Evolutionary conservation across 1,139 yeast species (phyloP).

Genomic region (Nakaseomyces kungkrabaensis): DNA sequence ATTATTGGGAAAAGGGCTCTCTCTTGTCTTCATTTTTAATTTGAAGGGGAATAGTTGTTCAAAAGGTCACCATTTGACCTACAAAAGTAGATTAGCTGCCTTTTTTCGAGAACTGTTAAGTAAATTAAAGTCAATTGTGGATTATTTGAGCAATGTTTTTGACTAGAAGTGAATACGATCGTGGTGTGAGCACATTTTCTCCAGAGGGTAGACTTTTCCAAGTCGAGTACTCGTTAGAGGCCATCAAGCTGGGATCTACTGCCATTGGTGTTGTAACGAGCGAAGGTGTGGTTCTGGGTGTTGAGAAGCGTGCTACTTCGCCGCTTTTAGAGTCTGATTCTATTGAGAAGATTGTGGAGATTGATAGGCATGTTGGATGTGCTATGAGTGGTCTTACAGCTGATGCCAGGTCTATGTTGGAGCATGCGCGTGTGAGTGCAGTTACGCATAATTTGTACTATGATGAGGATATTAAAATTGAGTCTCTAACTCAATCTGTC

Average conservation of each 20-base stretch:
- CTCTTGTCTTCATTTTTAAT: no score
- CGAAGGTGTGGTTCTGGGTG: slow-evolving; percentile 93
- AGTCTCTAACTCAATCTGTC: slow-evolving; percentile 89
- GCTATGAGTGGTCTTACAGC: slow-evolving; percentile 99
- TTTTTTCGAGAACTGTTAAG: no score
- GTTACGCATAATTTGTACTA: slow-evolving; percentile 82
- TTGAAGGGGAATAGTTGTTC: no score
- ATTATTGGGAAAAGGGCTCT: no score
- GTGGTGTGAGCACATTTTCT: slow-evolving; percentile 96
- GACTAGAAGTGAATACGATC: slow-evolving; percentile 97
- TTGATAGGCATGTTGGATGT: slow-evolving; percentile 90
- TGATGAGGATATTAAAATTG: slow-evolving; percentile 88
- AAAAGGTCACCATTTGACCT: no score
- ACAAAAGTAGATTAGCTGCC: no score
- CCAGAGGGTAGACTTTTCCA: slow-evolving; percentile 98
- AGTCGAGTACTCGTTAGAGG: slow-evolving; percentile 96
- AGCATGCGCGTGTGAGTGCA: slow-evolving; percentile 91
- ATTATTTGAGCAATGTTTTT: slow-evolving; percentile 64
- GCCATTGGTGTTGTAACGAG: slow-evolving; percentile 97
- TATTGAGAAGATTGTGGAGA: slow-evolving; percentile 91
- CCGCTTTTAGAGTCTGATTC: slow-evolving; percentile 83
- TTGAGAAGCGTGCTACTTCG: slow-evolving; percentile 94
- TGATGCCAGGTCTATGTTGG: slow-evolving; percentile 97
- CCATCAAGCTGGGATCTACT: slow-evolving; percentile 87
- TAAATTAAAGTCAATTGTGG: no score